A percentile compares a stretch with the other conserved stretches of the same genome.
phyloP scores from a whole-genome alignment of 768 basidiomycete species.

The Suillus subalutaceus region DNA sequence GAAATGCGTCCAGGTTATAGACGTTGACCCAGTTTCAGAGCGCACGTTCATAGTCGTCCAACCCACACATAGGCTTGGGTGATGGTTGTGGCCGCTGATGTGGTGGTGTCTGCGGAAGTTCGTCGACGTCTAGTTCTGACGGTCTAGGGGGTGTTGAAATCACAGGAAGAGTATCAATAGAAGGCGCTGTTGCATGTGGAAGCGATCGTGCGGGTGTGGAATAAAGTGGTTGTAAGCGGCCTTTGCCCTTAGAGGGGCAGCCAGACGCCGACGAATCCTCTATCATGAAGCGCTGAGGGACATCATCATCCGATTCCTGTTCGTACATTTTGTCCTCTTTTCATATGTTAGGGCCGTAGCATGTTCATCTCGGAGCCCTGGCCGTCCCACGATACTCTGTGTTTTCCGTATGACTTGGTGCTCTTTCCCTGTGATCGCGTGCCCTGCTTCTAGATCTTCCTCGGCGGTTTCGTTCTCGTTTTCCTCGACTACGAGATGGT shows the following conservation, averaged over 20 bases:
- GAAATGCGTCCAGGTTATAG: constrained; percentile 92
- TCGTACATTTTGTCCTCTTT: constrained; percentile 62
- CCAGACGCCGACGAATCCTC: constrained; percentile 54
- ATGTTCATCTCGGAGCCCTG: constrained; percentile 57
- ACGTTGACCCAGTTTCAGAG: constrained; percentile 99
- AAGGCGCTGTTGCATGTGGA: constrained; percentile 41
- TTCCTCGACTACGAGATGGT: constrained; percentile 72
- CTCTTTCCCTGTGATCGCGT: constrained; percentile 37
- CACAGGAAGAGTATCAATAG: constrained; percentile 36
- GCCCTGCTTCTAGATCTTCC: constrained; percentile 68
- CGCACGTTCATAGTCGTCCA: constrained; percentile 87
- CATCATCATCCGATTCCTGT: constrained; percentile 79
- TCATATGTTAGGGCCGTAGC: constrained; percentile 73
- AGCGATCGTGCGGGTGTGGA: constrained; percentile 47
- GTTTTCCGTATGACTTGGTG: constrained; percentile 47
- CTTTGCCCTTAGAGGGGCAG: constrained; percentile 37
- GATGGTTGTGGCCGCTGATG: constrained; percentile 22
- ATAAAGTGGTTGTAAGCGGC: constrained; percentile 54
- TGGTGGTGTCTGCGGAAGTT: constrained; percentile 24
- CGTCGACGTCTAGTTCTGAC: constrained; percentile 57
- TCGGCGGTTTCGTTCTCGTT: constrained; percentile 56
- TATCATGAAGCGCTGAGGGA: constrained; percentile 85
- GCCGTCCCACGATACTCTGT: constrained; percentile 60
- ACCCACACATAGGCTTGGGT: constrained; percentile 60
- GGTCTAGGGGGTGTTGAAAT: constrained; percentile 65